Conservation (phyloP, 768 basidiomycete genomes). For the Macrolepiota dolichaula region DNA sequence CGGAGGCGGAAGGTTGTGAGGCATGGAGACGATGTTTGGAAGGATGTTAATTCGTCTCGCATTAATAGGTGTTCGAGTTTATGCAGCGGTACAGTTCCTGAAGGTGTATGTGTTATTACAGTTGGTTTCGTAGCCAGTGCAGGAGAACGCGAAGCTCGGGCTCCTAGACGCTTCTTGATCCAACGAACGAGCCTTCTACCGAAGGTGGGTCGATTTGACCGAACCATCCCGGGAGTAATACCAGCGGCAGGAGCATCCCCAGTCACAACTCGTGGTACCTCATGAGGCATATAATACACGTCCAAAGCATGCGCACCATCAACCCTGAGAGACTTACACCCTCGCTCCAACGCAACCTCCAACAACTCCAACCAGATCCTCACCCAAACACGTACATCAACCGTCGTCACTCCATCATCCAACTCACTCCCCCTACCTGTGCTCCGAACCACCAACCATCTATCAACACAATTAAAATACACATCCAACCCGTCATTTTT, state of each 20-base stretch:
- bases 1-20: not conserved
- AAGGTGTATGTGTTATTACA: too few relatives aligned
- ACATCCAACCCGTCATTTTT: not conserved
- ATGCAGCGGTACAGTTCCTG: too few relatives aligned
- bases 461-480: constrained; percentile 1
- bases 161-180: too few relatives aligned
- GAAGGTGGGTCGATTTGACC: too few relatives aligned
- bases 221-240: too few relatives aligned
- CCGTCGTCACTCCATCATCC: not conserved
- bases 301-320: not conserved
- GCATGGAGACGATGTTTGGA: not conserved
- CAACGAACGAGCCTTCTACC: too few relatives aligned
- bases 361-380: not conserved
- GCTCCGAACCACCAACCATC: not conserved
- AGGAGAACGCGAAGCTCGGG: too few relatives aligned
- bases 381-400: not conserved
- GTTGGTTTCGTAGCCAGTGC: too few relatives aligned
- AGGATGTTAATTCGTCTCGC: not conserved
- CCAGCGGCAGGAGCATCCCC: too few relatives aligned
- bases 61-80: too few relatives aligned
- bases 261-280: not conserved
- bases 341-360: not conserved
- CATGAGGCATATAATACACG: not conserved
- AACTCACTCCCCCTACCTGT: not conserved
- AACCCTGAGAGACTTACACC: not conserved